A percentile compares a stretch with the other conserved stretches of the same genome.
Evolutionary conservation across 495 filamentous ascomycete species (phyloP).

Genomic region (Stereocaulon alpinum): DNA sequence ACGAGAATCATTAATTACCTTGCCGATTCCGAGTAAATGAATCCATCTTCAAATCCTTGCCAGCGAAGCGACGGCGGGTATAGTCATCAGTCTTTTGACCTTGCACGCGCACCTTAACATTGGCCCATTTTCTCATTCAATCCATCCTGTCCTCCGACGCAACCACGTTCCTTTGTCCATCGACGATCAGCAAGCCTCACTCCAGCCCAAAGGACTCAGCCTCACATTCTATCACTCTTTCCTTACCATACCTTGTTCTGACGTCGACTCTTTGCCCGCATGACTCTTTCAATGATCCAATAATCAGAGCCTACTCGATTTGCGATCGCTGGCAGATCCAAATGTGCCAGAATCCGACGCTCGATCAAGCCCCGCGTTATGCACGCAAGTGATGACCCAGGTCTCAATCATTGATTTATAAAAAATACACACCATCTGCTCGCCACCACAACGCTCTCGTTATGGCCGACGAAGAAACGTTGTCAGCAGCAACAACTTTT

Average conservation of each 20-base stretch:
- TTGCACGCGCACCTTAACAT: not conserved
- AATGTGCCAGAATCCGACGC: not conserved
- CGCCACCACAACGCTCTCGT: not conserved
- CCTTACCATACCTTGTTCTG: not conserved
- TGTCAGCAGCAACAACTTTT: constrained; percentile 52
- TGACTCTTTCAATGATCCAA: not conserved
- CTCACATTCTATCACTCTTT: not conserved
- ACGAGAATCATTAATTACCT: not conserved
- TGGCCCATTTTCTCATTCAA: constrained; percentile 1
- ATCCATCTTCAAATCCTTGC: not conserved
- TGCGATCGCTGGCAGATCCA: constrained; percentile 16
- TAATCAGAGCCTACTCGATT: not conserved
- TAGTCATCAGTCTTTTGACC: not conserved
- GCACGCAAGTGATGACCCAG: constrained; percentile 9
- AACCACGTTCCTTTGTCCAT: constrained; percentile 9
- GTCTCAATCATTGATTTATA: not conserved
- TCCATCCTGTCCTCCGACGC: not conserved
- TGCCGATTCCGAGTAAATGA: not conserved
- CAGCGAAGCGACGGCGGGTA: not conserved
- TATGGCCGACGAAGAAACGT: constrained; percentile 45
- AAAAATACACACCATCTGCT: not conserved
- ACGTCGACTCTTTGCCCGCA: not conserved
- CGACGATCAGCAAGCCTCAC: constrained; percentile 6
- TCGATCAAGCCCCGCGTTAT: not conserved
- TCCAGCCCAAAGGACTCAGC: not conserved